Evolutionary conservation across 2,329 filamentous ascomycete genomes (phyloP).

Genomic region (Apiospora kogelbergensis): DNA sequence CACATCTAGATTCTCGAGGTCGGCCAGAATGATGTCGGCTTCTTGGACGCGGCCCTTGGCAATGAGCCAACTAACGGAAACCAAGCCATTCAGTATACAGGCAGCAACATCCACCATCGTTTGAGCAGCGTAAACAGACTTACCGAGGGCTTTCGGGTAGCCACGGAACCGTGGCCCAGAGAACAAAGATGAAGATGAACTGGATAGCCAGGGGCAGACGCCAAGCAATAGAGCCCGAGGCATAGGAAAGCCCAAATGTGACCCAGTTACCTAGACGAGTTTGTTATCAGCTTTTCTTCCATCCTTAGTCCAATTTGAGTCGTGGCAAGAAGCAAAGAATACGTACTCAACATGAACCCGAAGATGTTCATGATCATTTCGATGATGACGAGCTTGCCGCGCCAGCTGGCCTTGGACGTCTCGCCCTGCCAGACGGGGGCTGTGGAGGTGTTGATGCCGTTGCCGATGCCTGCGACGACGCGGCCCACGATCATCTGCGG

Average conservation of each 20-base stretch:
- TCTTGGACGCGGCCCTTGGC: constrained; percentile 28
- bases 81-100: background rate
- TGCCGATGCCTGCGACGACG: constrained; percentile 49
- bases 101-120: too few species aligned
- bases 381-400: constrained; percentile 33
- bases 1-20: constrained; percentile 23
- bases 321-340: background rate
- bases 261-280: constrained; percentile 35
- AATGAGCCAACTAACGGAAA: constrained; percentile 24
- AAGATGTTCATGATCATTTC: constrained; percentile 32
- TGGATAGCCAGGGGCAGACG: constrained; percentile 47
- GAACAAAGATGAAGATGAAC: constrained; percentile 39
- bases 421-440: constrained; percentile 41
- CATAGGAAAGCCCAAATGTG: constrained; percentile 39
- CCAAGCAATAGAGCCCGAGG: constrained; percentile 37
- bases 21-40: constrained; percentile 29
- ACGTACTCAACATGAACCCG: constrained; percentile 29
- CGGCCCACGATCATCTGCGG: constrained; percentile 43
- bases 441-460: constrained; percentile 40
- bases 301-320: background rate
- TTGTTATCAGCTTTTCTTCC: background rate
- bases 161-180: constrained; percentile 29
- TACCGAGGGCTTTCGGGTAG: constrained; percentile 36
- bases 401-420: constrained; percentile 31
- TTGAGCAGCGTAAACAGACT: background rate